phyloP scores from a whole-genome alignment of 192 early-diverging fungal genomes.

The Geosiphon pyriformis region DNA sequence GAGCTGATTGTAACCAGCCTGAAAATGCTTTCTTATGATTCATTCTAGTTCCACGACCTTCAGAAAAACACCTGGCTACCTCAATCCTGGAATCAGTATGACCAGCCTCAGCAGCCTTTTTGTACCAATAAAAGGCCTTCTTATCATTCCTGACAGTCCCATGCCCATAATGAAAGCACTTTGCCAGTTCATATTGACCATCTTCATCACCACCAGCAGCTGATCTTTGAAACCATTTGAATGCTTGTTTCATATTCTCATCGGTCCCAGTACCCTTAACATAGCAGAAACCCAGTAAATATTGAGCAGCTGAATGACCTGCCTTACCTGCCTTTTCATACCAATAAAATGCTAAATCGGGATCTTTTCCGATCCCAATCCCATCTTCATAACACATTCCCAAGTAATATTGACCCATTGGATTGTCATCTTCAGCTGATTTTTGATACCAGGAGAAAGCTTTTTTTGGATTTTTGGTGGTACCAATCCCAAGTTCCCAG shows the following conservation, averaged over 20 bases:
- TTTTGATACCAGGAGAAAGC: constrained; percentile 58
- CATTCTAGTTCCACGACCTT: constrained; percentile 50
- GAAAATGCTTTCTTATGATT: constrained; percentile 43
- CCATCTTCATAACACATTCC: constrained; percentile 72
- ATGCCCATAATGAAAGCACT: constrained; percentile 74
- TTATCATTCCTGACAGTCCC: constrained; percentile 60
- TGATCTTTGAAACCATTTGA: background rate
- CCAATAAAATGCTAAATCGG: constrained; percentile 49
- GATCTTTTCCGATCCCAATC: constrained; percentile 47
- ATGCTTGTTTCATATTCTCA: background rate
- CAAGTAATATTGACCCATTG: constrained; percentile 65
- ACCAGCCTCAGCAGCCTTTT: constrained; percentile 46
- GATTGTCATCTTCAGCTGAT: constrained; percentile 50
- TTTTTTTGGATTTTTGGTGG: constrained; percentile 36
- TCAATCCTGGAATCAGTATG: constrained; percentile 52
- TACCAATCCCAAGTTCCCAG: constrained; percentile 55
- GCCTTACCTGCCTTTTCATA: constrained; percentile 56
- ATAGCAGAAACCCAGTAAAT: constrained; percentile 76
- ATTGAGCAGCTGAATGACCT: constrained; percentile 57
- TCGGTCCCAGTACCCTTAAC: constrained; percentile 29
- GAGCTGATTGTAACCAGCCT: constrained; percentile 62
- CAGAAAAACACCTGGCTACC: constrained; percentile 53
- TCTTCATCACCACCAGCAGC: background rate
- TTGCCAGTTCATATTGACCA: constrained; percentile 62
- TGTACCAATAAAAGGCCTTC: constrained; percentile 59